Evolutionary conservation across 352 stramenopile genomes (phyloP), one percentile per base, ranked within the genome.

Genomic region (Globisporangium perplexum): DNA sequence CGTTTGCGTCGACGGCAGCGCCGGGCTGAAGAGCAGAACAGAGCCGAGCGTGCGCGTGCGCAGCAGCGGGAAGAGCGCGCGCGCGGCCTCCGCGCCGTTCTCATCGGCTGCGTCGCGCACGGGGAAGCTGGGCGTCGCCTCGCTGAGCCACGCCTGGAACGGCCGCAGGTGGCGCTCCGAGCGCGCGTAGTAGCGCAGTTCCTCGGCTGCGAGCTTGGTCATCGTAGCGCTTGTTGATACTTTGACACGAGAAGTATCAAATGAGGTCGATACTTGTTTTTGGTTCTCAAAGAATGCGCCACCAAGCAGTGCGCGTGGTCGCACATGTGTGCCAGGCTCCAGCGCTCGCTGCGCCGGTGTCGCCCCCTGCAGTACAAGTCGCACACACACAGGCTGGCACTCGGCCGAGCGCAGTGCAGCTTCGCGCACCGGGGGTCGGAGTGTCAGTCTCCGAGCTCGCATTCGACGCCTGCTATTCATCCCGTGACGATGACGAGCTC

Each of bases 1-100:
- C 50, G 80, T 95, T 62, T 96, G 86, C 60, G 86, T 95, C 24
- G 86, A 96, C 41, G 63, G 62, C 23, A 95, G 55, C 50, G 72
- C 68, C 24, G 79, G 71, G 59, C 69, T 73, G 68, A 79, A 93
- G 42, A 96, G 78, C 67, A 94, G 70, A 38, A 90, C 50, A 15
- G 74, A 55, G 22, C 81, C 86, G 28, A 96, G 76, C 48, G 62
- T 46, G 23, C 82, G 62, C 23, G 86, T 95, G 24, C 63, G 59
- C 2, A 93, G 63, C 7, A 78, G 68, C 23, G 76, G 69, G 57
- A 91, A 76, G 4, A 83, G 28, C 50, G 41, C 20, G 41, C 62
- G 66, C 20, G 42, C 46, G 7, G 50, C 42, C 47, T 56, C 45
- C 23, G 52, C 42, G 42, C 35, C 15, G 57, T 82, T 75, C 35